Base-by-base conservation (phyloP, 495 filamentous ascomycete genomes). In the Annulohypoxylon moriforme region DNA sequence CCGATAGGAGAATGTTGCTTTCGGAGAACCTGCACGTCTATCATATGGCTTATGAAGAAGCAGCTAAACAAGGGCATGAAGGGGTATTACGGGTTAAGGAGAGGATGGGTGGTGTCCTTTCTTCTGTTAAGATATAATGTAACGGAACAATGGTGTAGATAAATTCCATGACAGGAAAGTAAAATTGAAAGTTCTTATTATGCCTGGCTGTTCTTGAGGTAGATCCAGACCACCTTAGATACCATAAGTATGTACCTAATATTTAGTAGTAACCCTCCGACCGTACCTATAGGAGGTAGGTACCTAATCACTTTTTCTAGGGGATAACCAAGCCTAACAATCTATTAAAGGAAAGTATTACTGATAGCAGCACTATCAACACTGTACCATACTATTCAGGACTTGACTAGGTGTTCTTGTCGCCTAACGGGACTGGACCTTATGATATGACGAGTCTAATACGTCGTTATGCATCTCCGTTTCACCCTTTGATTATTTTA, bases 11-110 rank as follows among this genome's bases (percentile, higher is more conserved):
- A 44, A 58, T 72, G 61, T 64, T 76, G 29, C 80, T 85, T 59
- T 69, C 75, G 20, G 75, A 81, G 44, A 78, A 76, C 6, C 9
- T 81, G n/a, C 67, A 72, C 11, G 61, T 70, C 5, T 82, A 84
- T 67, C 74, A 81, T 14, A 61, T 74, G 22, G 80, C 82, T 0
- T 84, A 80, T 61, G 82, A 84, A 60, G 81, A 78, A 5, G 80
- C 78, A 6, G 61, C 56, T 1, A 67, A 33, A 24, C 64, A 49
- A 29, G 75, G 73, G 1, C 62, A 75, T 20, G 70, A 68, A 16
- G 72, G 71, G 4, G 65, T 76, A n/a, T 8, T 46, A 18, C 75
- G 68, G 40, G 47, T 70, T 16, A 68, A 68, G 53, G 72, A 69
- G n/a, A 44, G 64, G 34, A 25, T 72, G 9, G 40, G 13, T 0